These are phyloP conservation scores for Trichophyton equinum DNA, from an alignment of 2,329 filamentous ascomycete species.

Conservation along the genomic window DNA sequence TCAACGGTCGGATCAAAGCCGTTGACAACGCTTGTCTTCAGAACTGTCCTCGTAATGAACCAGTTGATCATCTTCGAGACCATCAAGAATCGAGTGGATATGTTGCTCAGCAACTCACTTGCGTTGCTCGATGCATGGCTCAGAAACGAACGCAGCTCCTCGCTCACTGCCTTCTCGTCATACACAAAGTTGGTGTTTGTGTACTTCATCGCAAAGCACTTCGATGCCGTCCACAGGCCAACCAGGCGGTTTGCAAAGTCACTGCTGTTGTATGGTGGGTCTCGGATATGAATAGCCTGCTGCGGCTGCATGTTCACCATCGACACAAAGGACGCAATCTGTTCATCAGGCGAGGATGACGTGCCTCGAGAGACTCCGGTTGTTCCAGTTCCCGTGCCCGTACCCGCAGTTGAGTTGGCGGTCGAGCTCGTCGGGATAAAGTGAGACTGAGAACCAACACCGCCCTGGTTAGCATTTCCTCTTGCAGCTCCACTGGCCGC, in stretches of 20 bases:
- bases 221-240: constrained; percentile 12
- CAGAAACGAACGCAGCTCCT: constrained; percentile 15
- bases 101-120: constrained; percentile 16
- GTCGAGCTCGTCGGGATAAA: neutral
- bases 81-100: constrained; percentile 16
- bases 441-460: neutral
- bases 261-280: neutral
- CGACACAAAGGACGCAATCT: neutral
- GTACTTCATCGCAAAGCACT: constrained; percentile 7
- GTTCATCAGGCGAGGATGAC: neutral
- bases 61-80: constrained; percentile 22
- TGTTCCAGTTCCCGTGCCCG: neutral
- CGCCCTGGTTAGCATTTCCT: too few relatives aligned
- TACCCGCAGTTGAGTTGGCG: neutral
- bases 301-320: neutral
- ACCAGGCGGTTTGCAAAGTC: constrained; percentile 5
- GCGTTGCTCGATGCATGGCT: constrained; percentile 12
- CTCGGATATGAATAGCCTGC: neutral
- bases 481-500: neutral
- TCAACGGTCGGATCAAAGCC: constrained; percentile 18
- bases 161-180: constrained; percentile 7
- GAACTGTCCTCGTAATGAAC: constrained; percentile 16
- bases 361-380: neutral
- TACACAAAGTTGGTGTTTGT: constrained; percentile 1
- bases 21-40: constrained; percentile 17